Evolutionary conservation across 495 filamentous ascomycete species (phyloP), one percentile per base, ranked within the genome.

Genomic region (Penicillium chermesinum): DNA sequence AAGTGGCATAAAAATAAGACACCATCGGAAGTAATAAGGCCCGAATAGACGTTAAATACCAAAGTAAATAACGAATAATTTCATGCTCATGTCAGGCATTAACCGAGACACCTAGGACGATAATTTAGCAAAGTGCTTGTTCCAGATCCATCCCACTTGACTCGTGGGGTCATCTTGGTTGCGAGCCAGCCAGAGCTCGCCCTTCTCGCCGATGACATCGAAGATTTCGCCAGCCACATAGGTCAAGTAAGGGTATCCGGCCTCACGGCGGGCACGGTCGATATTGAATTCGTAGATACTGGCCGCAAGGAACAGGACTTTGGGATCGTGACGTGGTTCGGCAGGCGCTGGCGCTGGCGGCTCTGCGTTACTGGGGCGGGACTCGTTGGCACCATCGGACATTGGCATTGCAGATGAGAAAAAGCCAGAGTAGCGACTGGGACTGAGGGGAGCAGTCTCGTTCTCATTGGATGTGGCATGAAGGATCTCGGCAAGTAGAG

Each of bases 61-160:
- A 32, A 44, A 16, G 30, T 44, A 44, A 34, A 36, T 33, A 33
- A 44, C 16, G 9, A 35, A 30, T 30, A 30, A 5, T 30, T 30
- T 10, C 25, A 30, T 30, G 25, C 4, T 30, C 25, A 30, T 30
- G 10, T 10, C 25, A 30, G 25, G 25, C 10, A 30, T 30, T 30
- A 5, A 30, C n/a, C n/a, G n/a, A 30, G 35, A 16, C 14, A 6
- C 19, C 58, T 47, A 67, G 18, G 48, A 56, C 7, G 83, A 83
- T 51, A 89, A 61, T 48, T 87, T 88, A 40, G 86, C 88, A 70
- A 98, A 97, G 69, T 98, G 93, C 62, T 95, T 94, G 57, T 87
- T 93, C 93, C 93, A 98, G 52, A 98, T 95, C 93, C 93, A 98
- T 35, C 93, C 93, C n/a, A 96, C 80, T 51, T 81, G 73, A 17